phyloP scores from a whole-genome alignment of 2,329 filamentous ascomycete genomes.

The Trichoderma aggressivum region DNA sequence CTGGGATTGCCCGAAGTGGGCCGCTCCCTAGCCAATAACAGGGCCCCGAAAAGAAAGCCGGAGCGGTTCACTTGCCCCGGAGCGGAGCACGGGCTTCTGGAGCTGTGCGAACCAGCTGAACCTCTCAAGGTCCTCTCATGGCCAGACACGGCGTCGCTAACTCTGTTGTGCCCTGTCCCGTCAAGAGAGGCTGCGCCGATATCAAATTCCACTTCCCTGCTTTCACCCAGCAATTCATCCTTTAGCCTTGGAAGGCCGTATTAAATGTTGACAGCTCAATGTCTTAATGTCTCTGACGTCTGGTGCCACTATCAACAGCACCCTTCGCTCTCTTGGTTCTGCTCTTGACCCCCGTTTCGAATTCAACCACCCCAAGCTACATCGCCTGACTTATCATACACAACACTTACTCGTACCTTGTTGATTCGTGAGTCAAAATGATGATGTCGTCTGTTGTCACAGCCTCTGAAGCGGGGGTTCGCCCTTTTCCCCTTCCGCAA shows the following conservation, averaged over 20 bases:
- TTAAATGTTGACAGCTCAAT: not conserved
- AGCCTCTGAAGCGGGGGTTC: not conserved
- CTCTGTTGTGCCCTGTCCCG: not conserved
- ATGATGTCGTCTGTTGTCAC: not conserved
- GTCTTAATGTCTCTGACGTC: not conserved
- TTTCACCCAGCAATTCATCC: not conserved
- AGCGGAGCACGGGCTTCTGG: not conserved
- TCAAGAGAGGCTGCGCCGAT: not conserved
- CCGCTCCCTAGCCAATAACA: not conserved
- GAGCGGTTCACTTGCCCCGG: slow-evolving; percentile 1
- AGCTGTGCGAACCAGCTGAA: not conserved
- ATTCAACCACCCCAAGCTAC: not conserved
- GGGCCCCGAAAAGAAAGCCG: slow-evolving; percentile 8
- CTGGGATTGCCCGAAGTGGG: slow-evolving; percentile 3
- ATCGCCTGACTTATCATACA: not conserved
- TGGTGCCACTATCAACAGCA: not conserved
- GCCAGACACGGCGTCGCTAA: not conserved
- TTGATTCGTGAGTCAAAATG: not conserved
- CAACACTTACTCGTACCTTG: no score
- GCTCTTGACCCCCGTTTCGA: not conserved
- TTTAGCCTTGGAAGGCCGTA: not conserved
- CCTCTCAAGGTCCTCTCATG: not conserved
- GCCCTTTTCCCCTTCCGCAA: not conserved
- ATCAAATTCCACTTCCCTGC: not conserved
- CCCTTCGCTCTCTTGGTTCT: not conserved